These are phyloP conservation scores for Synchytrium microbalum DNA, from an alignment of 371 early-diverging fungal species.

Conservation along the genomic window DNA sequence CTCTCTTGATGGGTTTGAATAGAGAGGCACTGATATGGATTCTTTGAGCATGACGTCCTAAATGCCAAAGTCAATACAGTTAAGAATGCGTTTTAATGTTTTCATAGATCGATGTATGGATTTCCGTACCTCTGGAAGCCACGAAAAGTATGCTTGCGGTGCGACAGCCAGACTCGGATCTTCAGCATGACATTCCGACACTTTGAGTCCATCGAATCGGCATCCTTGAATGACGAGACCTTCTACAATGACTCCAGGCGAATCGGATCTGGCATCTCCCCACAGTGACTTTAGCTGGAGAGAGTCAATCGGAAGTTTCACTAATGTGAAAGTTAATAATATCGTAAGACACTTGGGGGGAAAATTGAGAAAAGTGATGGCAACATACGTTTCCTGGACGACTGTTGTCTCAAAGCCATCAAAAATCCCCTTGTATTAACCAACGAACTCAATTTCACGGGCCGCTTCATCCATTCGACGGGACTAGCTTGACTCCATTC, in stretches of 20 bases:
- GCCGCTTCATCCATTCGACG: conserved; percentile 20
- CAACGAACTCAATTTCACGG: conserved; percentile 26
- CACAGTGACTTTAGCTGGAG: conserved; percentile 29
- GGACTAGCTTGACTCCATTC: conserved; percentile 12
- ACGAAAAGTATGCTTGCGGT: conserved; percentile 31
- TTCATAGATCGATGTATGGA: conserved; percentile 1
- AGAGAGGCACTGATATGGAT: conserved; percentile 25
- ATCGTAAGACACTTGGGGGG: background rate
- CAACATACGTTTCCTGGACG: conserved; percentile 34
- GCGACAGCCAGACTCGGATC: conserved; percentile 28
- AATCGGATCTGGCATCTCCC: conserved; percentile 12
- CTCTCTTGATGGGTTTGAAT: conserved; percentile 26
- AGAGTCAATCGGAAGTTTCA: conserved; percentile 35
- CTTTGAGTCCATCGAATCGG: conserved; percentile 29
- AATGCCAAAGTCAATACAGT: background rate
- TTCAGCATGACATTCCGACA: conserved; percentile 28
- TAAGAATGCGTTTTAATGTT: no score
- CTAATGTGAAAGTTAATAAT: conserved; percentile 13
- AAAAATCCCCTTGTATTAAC: conserved; percentile 39
- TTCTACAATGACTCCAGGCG: conserved; percentile 23
- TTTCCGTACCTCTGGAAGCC: conserved; percentile 29
- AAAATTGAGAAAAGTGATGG: conserved; percentile 1
- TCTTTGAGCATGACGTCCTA: background rate
- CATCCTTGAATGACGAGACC: conserved; percentile 40
- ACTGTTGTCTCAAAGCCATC: conserved; percentile 42